Conservation (phyloP, 75 land plant species). For the Chamaecyparis obtusa region DNA sequence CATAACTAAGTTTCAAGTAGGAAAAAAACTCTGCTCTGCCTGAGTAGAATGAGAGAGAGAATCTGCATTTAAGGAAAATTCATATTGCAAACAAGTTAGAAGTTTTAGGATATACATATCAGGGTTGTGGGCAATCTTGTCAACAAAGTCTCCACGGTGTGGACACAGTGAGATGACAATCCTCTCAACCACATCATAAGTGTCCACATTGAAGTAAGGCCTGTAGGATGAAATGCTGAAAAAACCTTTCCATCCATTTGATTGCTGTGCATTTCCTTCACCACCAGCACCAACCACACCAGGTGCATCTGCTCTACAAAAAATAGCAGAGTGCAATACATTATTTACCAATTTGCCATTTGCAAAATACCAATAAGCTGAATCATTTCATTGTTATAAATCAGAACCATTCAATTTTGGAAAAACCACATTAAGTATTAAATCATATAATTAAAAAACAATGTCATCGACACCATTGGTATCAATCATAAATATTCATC, state of each 20-base stretch:
- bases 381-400: not conserved
- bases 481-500: too few relatives aligned
- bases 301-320: conserved; percentile 30
- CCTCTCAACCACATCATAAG: conserved; percentile 43
- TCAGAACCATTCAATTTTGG: not conserved
- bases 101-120: conserved; percentile 36
- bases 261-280: conserved; percentile 16
- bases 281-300: conserved; percentile 35
- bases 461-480: not conserved
- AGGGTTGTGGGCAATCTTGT: conserved; percentile 46
- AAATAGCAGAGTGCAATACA: not conserved
- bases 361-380: not conserved
- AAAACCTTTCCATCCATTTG: conserved; percentile 40
- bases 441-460: too few relatives aligned
- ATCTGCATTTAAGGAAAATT: not conserved
- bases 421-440: too few relatives aligned
- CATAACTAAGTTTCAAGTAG: not conserved
- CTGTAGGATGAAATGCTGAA: conserved; percentile 41
- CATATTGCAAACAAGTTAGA: not conserved
- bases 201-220: conserved; percentile 61
- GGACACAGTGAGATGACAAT: conserved; percentile 39
- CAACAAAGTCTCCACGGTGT: conserved; percentile 43
- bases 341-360: conserved; percentile 2
- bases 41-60: not conserved
- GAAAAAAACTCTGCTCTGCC: not conserved